Percentiles rank a stretch among this genome's conserved stretches.
Conservation (phyloP, 2,329 filamentous ascomycete genomes). For the Ophiostoma sp. region DNA sequence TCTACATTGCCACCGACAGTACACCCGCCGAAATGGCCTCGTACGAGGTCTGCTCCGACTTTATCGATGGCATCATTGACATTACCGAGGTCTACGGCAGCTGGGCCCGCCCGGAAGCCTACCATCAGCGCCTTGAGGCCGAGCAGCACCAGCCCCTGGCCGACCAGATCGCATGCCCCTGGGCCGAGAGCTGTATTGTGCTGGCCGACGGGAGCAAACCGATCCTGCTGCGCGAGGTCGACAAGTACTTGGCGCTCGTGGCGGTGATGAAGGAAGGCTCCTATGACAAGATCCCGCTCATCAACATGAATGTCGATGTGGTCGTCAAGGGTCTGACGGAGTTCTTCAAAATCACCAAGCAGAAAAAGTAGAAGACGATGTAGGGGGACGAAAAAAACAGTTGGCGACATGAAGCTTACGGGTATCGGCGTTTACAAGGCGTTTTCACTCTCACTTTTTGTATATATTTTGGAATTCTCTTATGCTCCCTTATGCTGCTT, state of each 20-base stretch:
- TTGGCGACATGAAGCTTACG: not conserved
- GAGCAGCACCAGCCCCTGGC: constrained; percentile 63
- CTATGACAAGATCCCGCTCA: constrained; percentile 78
- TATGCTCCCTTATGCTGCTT: not conserved
- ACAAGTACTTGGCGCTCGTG: constrained; percentile 75
- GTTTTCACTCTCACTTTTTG: not conserved
- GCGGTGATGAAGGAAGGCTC: constrained; percentile 85
- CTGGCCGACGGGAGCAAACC: constrained; percentile 63
- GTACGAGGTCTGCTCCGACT: constrained; percentile 98
- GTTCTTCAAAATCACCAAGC: constrained; percentile 73
- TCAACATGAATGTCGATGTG: constrained; percentile 84
- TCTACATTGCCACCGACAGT: constrained; percentile 96
- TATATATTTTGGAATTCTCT: not conserved
- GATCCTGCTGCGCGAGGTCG: constrained; percentile 68
- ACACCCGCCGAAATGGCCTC: constrained; percentile 90
- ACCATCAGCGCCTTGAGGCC: constrained; percentile 58
- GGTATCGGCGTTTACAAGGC: constrained; percentile 3
- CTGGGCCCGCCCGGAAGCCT: constrained; percentile 61
- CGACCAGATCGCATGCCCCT: constrained; percentile 65
- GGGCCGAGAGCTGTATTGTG: constrained; percentile 68
- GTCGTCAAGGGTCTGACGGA: constrained; percentile 76
- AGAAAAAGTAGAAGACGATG: constrained; percentile 39
- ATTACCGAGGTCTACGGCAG: constrained; percentile 91
- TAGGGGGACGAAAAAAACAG: not conserved
- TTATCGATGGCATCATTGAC: constrained; percentile 97